Evolutionary conservation across 2,329 filamentous ascomycete species (phyloP), one percentile per base, ranked within the genome.

Genomic region (Fusarium liriodendri): DNA sequence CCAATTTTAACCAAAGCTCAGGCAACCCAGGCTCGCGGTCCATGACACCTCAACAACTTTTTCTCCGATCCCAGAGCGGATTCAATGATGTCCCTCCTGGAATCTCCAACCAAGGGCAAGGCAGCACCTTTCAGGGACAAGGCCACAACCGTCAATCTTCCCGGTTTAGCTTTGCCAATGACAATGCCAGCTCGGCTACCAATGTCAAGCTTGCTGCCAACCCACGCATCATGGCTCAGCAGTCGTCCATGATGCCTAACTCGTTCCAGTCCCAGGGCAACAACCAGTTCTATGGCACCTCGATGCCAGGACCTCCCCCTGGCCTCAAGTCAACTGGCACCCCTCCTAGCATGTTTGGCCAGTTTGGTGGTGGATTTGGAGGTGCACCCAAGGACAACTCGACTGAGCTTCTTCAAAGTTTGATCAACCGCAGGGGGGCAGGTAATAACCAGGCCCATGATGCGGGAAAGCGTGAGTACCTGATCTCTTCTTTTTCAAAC

Each of bases 381-480:
- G 88, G 86, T 70, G 84, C 88, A 69, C 91, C 92, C 70, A 95
- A 97, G 84, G 95, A 97, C 71, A 84, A 86, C 70, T 87, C 92
- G 76, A 84, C 80, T 71, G 84, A 85, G 67, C 87, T 97, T 81
- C 90, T 97, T 85, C 93, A 95, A 82, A 94, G 94, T 82, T 87
- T 98, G 80, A 89, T 97, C 80, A 91, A 95, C 80, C 89, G 90
- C 80, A 90, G 91, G 80, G 89, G 89, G 80, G 88, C 89, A 79
- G 89, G 89, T 82, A 90, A 89, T 82, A 89, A 88, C 83, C 93
- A 95, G 85, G 88, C 89, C 83, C 92, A 94, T 85, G 95, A 97
- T 87, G 89, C 92, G 85, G 92, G 92, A 91, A 98, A 98, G 95
- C 95, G 95, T 98, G 95, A 98, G 95, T 98, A 93, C 89, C 93